phyloP scores from a whole-genome alignment of 129 eudicot genomes.

The Helichrysum umbraculigerum region DNA sequence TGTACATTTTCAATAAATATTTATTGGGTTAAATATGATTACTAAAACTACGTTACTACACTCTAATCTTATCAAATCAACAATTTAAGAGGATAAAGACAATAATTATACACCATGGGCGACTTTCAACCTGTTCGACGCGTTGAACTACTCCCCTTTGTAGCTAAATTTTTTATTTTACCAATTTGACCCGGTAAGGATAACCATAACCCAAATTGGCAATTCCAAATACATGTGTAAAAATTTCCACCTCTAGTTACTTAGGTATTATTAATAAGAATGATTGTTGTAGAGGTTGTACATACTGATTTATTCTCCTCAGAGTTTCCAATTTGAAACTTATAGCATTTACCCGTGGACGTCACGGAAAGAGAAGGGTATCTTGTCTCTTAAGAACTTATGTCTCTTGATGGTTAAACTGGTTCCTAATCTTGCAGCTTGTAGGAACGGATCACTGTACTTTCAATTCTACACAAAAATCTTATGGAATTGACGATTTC shows the following conservation, averaged over 20 bases:
- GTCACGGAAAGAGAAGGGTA: neutral
- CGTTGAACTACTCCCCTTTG: neutral
- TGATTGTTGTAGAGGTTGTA: neutral
- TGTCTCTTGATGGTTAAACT: conserved; percentile 16
- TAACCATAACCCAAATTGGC: neutral
- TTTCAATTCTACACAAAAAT: conserved; percentile 84
- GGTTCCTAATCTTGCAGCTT: conserved; percentile 59
- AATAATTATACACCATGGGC: neutral
- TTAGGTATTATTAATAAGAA: neutral
- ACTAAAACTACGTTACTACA: neutral
- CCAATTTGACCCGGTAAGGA: neutral
- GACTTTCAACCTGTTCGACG: conserved; percentile 6
- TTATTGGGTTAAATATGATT: neutral
- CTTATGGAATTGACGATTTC: conserved; percentile 84
- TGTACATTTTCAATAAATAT: neutral
- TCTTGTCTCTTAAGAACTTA: neutral
- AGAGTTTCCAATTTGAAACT: neutral
- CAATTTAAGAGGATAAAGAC: neutral
- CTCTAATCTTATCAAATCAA: neutral
- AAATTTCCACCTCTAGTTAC: neutral
- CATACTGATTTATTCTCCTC: neutral
- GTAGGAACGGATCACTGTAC: conserved; percentile 99
- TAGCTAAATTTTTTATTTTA: neutral
- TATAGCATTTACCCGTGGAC: neutral
- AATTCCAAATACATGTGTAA: neutral